Evolutionary conservation across 2,329 filamentous ascomycete species (phyloP).

Genomic region (Sporothrix variecibatus): DNA sequence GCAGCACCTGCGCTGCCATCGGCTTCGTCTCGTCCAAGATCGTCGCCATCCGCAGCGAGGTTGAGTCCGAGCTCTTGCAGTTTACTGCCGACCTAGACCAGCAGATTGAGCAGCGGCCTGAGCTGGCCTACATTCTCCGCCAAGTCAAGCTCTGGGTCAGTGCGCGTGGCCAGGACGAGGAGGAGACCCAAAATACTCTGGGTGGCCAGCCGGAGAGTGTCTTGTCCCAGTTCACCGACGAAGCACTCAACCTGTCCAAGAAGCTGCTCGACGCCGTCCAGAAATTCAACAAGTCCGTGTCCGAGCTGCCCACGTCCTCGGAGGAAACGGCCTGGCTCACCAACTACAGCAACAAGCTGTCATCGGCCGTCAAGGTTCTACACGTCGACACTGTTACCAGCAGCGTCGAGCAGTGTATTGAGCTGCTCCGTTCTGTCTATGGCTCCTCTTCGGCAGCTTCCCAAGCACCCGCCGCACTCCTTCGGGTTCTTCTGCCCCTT

Average conservation of each 20-base stretch:
- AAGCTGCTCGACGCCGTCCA: conserved; percentile 79
- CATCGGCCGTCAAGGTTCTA: conserved; percentile 58
- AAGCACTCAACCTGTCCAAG: conserved; percentile 68
- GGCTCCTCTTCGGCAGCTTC: not conserved
- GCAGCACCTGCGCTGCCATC: conserved; percentile 52
- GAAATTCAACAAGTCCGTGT: conserved; percentile 60
- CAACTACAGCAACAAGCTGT: conserved; percentile 55
- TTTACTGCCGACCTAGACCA: conserved; percentile 47
- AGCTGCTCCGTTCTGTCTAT: conserved; percentile 36
- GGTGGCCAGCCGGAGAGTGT: not conserved
- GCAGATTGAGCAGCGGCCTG: conserved; percentile 52
- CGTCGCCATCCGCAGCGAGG: conserved; percentile 38
- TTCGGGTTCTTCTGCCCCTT: conserved; percentile 68
- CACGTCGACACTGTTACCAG: conserved; percentile 58
- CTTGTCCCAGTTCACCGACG: conserved; percentile 54
- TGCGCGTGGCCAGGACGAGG: not conserved
- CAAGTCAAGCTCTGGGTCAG: conserved; percentile 68
- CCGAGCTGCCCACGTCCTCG: conserved; percentile 56
- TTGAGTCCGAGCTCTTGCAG: conserved; percentile 41
- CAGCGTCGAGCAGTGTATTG: conserved; percentile 44
- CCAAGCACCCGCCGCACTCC: conserved; percentile 46
- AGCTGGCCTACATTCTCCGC: conserved; percentile 63
- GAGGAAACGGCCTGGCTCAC: conserved; percentile 67
- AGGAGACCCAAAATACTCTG: not conserved
- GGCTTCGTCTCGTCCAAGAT: conserved; percentile 49